Percentiles rank a stretch among this genome's conserved stretches.
Conservation (phyloP, 2,329 filamentous ascomycete species). For the Helminthosporium solani region DNA sequence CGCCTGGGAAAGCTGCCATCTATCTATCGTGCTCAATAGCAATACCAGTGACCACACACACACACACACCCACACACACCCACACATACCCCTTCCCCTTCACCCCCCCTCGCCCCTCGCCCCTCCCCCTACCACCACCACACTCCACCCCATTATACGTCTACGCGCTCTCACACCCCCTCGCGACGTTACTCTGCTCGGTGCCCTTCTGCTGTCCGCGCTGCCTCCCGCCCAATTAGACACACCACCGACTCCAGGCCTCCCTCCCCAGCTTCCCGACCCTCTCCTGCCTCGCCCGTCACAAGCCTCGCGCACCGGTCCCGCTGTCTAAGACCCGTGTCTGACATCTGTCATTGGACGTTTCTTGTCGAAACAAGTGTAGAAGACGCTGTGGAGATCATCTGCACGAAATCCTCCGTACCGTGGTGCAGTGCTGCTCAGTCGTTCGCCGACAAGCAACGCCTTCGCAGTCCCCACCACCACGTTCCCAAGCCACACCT, state of each 20-base stretch:
- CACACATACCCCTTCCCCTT: not conserved
- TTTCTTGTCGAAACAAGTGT: conserved; percentile 20
- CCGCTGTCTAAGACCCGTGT: conserved; percentile 37
- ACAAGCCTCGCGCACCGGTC: conserved; percentile 40
- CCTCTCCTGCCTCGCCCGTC: conserved; percentile 27
- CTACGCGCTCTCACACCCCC: not conserved
- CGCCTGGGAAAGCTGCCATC: not conserved
- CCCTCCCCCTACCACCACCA: not conserved
- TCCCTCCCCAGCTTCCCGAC: conserved; percentile 13
- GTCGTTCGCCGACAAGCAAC: conserved; percentile 15
- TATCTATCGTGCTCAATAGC: not conserved
- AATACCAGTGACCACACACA: not conserved
- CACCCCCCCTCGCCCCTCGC: too few species aligned
- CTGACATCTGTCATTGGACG: conserved; percentile 40
- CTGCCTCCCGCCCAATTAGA: conserved; percentile 29
- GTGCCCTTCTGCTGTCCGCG: conserved; percentile 3
- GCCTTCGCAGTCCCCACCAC: conserved; percentile 14
- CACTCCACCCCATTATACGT: not conserved
- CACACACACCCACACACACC: conserved; percentile 1
- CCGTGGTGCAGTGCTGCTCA: conserved; percentile 27
- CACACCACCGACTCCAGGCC: conserved; percentile 20
- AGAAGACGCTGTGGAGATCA: conserved; percentile 46
- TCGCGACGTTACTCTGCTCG: conserved; percentile 2
- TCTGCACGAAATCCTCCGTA: conserved; percentile 55
- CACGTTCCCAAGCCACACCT: conserved; percentile 17